phyloP scores from a whole-genome alignment of 2,329 filamentous ascomycete genomes.

The Epichloe sibirici region DNA sequence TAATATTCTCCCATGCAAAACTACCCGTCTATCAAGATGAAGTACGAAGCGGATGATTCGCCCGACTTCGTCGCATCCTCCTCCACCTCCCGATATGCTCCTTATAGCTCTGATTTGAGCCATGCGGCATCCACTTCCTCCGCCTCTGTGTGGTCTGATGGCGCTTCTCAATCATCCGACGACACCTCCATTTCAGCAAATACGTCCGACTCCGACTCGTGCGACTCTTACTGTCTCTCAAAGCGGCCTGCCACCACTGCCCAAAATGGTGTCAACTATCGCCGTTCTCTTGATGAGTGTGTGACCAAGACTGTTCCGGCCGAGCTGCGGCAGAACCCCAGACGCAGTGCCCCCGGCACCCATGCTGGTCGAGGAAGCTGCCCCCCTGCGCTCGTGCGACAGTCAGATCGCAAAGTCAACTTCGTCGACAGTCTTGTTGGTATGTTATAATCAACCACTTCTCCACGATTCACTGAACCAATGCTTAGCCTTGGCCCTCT shows the following conservation, averaged over 20 bases:
- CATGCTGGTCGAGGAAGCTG: conserved; percentile 44
- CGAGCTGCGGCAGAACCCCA: conserved; percentile 53
- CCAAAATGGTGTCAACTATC: conserved; percentile 14
- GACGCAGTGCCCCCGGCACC: conserved; percentile 42
- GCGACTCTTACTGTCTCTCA: conserved; percentile 30
- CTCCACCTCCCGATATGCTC: conserved; percentile 30
- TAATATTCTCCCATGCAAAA: conserved; percentile 13
- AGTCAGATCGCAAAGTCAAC: conserved; percentile 83
- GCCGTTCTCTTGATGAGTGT: conserved; percentile 15
- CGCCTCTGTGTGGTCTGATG: conserved; percentile 67
- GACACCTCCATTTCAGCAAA: conserved; percentile 52
- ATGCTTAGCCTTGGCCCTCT: conserved; percentile 20
- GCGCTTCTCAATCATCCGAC: conserved; percentile 56
- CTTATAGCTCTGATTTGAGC: conserved; percentile 59
- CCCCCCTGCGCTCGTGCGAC: conserved; percentile 68
- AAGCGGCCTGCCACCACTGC: conserved; percentile 11
- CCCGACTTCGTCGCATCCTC: conserved; percentile 37
- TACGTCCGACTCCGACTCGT: conserved; percentile 42
- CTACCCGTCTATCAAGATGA: conserved; percentile 40
- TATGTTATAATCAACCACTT: conserved; percentile 46
- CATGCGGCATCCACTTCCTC: conserved; percentile 66
- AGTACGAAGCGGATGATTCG: conserved; percentile 39
- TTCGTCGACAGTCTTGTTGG: conserved; percentile 96
- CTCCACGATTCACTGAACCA: conserved; percentile 7
- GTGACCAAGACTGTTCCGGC: conserved; percentile 36